phyloP scores from a whole-genome alignment of 345 rosid genomes.

The Linum lewisii region DNA sequence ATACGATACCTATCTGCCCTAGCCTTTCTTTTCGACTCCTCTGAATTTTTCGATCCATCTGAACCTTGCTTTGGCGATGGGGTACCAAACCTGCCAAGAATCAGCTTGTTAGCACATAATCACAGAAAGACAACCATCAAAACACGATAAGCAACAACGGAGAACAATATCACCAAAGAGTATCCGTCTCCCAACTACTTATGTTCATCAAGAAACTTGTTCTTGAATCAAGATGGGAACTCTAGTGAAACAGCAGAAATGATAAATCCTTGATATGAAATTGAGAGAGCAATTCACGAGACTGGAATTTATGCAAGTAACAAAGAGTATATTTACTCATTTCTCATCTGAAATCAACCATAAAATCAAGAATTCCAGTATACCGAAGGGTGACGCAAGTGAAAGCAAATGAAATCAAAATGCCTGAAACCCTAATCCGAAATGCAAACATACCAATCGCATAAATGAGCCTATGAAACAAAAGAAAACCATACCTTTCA shows the following conservation, averaged over 20 bases:
- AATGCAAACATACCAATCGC: background rate
- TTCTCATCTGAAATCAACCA: background rate
- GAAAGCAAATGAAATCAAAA: background rate
- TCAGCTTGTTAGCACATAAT: background rate
- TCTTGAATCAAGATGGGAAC: background rate
- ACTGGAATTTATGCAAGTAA: background rate
- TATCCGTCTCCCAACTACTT: background rate
- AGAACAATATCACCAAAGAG: background rate
- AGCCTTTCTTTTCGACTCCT: slow-evolving; percentile 81
- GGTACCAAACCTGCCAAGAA: slow-evolving; percentile 63
- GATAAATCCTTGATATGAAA: no score
- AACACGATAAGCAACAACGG: background rate
- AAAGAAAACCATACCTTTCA: slow-evolving; percentile 44
- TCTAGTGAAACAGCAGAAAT: background rate
- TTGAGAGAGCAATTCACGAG: background rate
- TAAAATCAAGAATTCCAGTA: background rate
- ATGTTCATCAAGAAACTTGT: background rate
- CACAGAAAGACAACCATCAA: background rate
- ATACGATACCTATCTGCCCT: slow-evolving; percentile 79
- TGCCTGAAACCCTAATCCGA: background rate
- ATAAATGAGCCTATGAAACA: background rate
- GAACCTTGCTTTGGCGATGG: slow-evolving; percentile 19
- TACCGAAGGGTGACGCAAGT: background rate
- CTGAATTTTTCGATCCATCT: slow-evolving; percentile 37
- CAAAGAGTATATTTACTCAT: background rate